Percentiles rank a stretch among this genome's conserved stretches.
Conservation (phyloP, 345 rosid genomes). For the Clarkia xantiana region DNA sequence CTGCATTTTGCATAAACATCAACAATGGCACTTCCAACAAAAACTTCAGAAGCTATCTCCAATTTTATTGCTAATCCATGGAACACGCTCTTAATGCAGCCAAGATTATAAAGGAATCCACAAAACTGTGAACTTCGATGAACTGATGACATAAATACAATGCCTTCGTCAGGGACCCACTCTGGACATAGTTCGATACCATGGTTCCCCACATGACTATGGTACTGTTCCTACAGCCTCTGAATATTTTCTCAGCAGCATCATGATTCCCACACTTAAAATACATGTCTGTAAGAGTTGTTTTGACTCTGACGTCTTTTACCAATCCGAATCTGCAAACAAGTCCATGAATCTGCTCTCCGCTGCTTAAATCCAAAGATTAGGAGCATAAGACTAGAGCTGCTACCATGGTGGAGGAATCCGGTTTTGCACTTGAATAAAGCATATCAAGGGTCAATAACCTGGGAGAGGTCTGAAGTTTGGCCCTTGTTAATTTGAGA, state of each 20-base stretch:
- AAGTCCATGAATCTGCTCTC: slow-evolving; percentile 23
- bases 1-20: slow-evolving; percentile 31
- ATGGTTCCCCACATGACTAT: slow-evolving; percentile 29
- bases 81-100: slow-evolving; percentile 31
- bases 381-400: slow-evolving; percentile 23
- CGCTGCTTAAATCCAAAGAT: slow-evolving; percentile 12
- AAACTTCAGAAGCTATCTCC: slow-evolving; percentile 14
- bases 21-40: slow-evolving; percentile 31
- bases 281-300: slow-evolving; percentile 33
- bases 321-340: slow-evolving; percentile 17
- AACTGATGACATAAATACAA: slow-evolving; percentile 19
- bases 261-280: slow-evolving; percentile 25
- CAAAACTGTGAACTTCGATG: slow-evolving; percentile 17
- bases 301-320: slow-evolving; percentile 20
- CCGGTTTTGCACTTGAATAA: slow-evolving; percentile 17
- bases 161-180: slow-evolving; percentile 15
- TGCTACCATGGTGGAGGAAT: slow-evolving; percentile 26
- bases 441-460: no score
- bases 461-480: no score
- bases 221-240: slow-evolving; percentile 14
- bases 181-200: slow-evolving; percentile 19
- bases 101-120: slow-evolving; percentile 23
- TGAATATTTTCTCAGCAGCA: slow-evolving; percentile 20
- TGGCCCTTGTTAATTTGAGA: no score
- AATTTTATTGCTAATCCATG: slow-evolving; percentile 25